Conservation (phyloP, 306 rosid genomes). For the Sicyos edulis region DNA sequence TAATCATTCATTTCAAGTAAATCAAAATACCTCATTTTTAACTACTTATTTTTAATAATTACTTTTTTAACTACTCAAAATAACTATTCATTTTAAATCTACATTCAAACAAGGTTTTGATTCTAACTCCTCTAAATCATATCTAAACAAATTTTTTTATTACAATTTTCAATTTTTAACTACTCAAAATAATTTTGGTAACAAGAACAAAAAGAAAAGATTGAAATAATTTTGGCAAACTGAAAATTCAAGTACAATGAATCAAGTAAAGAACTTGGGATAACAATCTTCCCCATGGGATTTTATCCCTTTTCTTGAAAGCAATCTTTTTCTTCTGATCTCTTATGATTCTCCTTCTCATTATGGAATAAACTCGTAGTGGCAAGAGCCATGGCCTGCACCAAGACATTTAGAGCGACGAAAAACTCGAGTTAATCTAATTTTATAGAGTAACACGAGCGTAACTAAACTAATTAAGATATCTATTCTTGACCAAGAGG, state of each 20-base stretch:
- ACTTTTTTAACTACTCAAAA: too few species aligned
- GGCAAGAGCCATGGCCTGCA: constrained; percentile 62
- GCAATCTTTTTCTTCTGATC: not conserved
- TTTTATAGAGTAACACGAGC: not conserved
- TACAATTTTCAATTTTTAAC: too few species aligned
- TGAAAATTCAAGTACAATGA: not conserved
- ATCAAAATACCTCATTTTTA: too few species aligned
- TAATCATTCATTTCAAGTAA: too few species aligned
- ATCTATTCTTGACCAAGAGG: too few species aligned
- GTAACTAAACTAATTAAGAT: too few species aligned
- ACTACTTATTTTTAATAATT: too few species aligned
- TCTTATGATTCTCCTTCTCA: constrained; percentile 14
- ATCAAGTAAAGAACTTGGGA: not conserved
- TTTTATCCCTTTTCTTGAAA: constrained; percentile 11
- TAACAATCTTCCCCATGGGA: constrained; percentile 5
- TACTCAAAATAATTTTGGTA: too few species aligned
- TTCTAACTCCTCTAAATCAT: too few species aligned
- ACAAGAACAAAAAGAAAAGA: not conserved
- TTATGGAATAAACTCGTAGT: constrained; percentile 45
- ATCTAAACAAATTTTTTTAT: too few species aligned
- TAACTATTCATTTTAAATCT: too few species aligned
- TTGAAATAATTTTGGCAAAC: not conserved
- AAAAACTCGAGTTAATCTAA: not conserved
- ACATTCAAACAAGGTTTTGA: too few species aligned
- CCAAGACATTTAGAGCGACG: constrained; percentile 4